phyloP scores from a whole-genome alignment of 768 basidiomycete species.

The Phlebiopsis gigantea region DNA sequence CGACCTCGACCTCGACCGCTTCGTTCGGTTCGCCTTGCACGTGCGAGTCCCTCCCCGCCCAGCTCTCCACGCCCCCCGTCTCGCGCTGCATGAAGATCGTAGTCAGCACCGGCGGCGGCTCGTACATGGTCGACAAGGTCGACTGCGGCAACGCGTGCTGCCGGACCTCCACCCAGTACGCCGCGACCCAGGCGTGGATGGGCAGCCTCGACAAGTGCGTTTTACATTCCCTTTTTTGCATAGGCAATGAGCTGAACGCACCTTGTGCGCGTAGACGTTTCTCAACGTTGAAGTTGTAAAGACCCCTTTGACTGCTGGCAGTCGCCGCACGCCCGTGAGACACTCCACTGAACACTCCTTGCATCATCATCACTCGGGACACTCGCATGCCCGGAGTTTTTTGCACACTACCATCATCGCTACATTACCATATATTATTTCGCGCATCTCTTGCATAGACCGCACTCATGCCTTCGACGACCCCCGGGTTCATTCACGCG shows the following conservation, averaged over 20 bases:
- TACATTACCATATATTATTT: not conserved
- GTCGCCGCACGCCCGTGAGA: not conserved
- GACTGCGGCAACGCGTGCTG: constrained; percentile 12
- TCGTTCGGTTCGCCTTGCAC: constrained; percentile 2
- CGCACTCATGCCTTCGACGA: not conserved
- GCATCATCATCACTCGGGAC: not conserved
- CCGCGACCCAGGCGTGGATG: constrained; percentile 4
- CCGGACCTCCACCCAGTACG: constrained; percentile 7
- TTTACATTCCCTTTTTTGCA: too few relatives aligned
- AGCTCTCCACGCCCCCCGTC: constrained; percentile 4
- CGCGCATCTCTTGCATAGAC: not conserved
- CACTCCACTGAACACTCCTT: not conserved
- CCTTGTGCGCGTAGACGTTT: not conserved
- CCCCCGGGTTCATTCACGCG: not conserved
- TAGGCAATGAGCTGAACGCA: too few relatives aligned
- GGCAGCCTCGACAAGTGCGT: constrained; percentile 9
- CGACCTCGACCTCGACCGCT: not conserved
- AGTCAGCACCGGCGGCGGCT: constrained; percentile 5
- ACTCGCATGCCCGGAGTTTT: not conserved
- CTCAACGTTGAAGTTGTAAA: constrained; percentile 5
- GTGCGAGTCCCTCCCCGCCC: constrained; percentile 7
- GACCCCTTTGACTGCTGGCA: not conserved
- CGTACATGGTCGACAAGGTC: constrained; percentile 1
- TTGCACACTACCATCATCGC: not conserved
- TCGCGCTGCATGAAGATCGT: constrained; percentile 9